phyloP scores from a whole-genome alignment of 805 yeast genomes.

The Nakazawaea anatomiae region DNA sequence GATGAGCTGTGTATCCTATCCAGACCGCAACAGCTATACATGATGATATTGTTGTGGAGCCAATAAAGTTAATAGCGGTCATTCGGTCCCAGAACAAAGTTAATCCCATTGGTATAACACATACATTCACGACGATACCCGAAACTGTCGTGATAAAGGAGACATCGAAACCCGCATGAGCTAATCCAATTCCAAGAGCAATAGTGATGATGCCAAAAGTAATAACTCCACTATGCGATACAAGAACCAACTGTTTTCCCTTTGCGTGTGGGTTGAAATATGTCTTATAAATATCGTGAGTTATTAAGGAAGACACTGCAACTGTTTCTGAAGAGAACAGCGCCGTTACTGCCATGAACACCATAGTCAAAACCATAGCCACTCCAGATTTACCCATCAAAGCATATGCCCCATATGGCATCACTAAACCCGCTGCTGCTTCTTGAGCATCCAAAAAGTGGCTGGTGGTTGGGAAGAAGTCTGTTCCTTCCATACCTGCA shows the following conservation, averaged over 20 bases:
- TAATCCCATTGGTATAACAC: constrained; percentile 44
- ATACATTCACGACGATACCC: constrained; percentile 51
- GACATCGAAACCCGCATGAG: constrained; percentile 45
- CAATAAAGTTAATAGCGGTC: constrained; percentile 38
- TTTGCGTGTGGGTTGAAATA: constrained; percentile 44
- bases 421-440: constrained; percentile 41
- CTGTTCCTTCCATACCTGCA: constrained; percentile 24
- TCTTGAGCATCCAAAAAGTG: constrained; percentile 31
- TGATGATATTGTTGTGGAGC: constrained; percentile 41
- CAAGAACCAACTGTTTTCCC: constrained; percentile 38
- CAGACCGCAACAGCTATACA: constrained; percentile 37
- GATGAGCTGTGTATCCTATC: constrained; percentile 29
- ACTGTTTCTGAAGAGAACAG: constrained; percentile 52
- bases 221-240: constrained; percentile 39
- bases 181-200: constrained; percentile 44
- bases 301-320: constrained; percentile 44
- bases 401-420: constrained; percentile 46
- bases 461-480: constrained; percentile 18
- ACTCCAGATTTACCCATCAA: constrained; percentile 47
- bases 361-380: constrained; percentile 38
- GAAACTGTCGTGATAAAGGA: constrained; percentile 47
- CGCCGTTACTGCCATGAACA: constrained; percentile 49
- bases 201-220: constrained; percentile 39
- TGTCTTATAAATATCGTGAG: constrained; percentile 46
- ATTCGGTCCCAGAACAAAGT: constrained; percentile 40